Base-by-base conservation (phyloP, 2,329 filamentous ascomycete genomes). In the Pseudogymnoascus pannorum region DNA sequence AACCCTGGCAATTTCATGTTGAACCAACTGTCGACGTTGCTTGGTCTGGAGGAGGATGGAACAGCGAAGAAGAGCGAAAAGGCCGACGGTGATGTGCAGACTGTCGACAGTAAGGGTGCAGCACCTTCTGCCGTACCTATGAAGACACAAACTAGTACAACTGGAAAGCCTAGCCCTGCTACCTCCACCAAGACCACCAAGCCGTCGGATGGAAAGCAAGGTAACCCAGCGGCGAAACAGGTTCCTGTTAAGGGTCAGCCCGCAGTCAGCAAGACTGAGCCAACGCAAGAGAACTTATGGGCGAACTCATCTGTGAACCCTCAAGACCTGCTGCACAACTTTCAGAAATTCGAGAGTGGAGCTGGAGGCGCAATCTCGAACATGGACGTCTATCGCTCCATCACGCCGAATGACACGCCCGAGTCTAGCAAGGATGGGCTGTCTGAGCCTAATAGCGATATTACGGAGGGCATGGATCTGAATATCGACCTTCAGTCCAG, bases 401-500 rank as follows among this genome's bases (percentile, higher is more conserved):
- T 81, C 61, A 84, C 84, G 22, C 83, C 84, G 0, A 84, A 85
- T 63, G 83, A 87, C 68, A 87, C 85, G 6, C 85, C 84, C 0
- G 84, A 86, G 66, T 87, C 84, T 2, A 82, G 77, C 71, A 85
- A 86, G 70, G 83, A 87, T 66, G 79, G 81, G 3, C 71, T 75
- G 7, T 85, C 84, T 40, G 84, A 87, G 67, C 81, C 82, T 8
- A 86, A 80, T 64, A 86, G 83, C 68, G 84, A 87, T 66, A 80
- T 86, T 16, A 79, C 82, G 2, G 84, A 87, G 61, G 76, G 76
- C 4, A 76, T 78, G 3, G 71, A 74, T 14, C 74, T 85, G 12
- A 83, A 86, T 44, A 79, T 85, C 58, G 80, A 78, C 31, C 68
- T 81, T 11, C 67, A 73, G n/a, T 38, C 40, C 8, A 58, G 69